These are phyloP conservation scores for Camellia japonica DNA, from an alignment of 148 eudicot genomes.

Conservation along the genomic window DNA sequence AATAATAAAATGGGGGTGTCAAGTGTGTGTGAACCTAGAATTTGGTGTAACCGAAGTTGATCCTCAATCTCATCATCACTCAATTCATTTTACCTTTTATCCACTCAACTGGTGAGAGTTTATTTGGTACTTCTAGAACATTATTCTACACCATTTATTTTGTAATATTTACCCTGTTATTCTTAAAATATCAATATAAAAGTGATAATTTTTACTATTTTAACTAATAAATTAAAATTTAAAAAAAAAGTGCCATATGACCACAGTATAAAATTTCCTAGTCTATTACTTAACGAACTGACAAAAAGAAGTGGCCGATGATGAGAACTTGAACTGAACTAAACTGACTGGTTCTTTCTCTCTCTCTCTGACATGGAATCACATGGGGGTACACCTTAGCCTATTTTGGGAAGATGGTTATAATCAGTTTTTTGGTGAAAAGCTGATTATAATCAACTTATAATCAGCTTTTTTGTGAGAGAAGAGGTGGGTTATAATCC, in stretches of 20 bases:
- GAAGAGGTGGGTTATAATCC: too few species aligned
- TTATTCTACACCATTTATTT: too few species aligned
- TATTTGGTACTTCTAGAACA: neutral
- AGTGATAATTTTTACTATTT: too few species aligned
- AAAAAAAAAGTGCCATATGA: too few species aligned
- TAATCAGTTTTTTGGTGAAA: too few species aligned
- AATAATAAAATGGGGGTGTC: neutral
- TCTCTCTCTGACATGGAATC: neutral
- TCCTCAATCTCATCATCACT: neutral
- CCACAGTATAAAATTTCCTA: too few species aligned
- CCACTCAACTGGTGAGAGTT: neutral
- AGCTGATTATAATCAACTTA: too few species aligned
- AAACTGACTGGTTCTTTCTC: neutral
- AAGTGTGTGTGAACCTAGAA: conserved; percentile 9
- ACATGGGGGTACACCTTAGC: neutral
- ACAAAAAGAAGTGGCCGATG: neutral
- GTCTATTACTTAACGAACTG: neutral
- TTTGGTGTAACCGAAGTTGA: conserved; percentile 27
- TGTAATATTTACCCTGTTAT: too few species aligned
- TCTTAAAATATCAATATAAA: too few species aligned
- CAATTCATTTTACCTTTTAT: neutral
- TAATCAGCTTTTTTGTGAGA: too few species aligned
- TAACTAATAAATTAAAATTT: too few species aligned
- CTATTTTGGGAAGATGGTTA: too few species aligned
- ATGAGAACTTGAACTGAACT: neutral